Conservation (phyloP, 2,329 filamentous ascomycete genomes). For the Microdochium trichocladiopsis region DNA sequence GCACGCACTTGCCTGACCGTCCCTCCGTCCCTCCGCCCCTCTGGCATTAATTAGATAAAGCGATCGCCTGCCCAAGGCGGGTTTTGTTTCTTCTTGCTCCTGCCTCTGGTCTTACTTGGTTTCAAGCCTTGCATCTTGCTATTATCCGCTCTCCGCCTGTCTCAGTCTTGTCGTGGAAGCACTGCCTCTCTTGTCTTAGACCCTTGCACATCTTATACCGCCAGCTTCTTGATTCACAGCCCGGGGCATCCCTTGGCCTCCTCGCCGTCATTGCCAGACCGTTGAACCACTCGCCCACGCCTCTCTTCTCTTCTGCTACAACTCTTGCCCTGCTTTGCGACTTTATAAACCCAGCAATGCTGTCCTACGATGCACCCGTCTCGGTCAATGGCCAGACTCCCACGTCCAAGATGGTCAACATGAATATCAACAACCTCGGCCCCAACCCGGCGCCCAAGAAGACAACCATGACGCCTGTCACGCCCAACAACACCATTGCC, state of each 20-base stretch:
- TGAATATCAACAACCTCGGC: slow-evolving; percentile 18
- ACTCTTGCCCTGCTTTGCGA: not conserved
- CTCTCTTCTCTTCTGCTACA: not conserved
- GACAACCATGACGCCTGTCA: slow-evolving; percentile 19
- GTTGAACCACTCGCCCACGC: not conserved
- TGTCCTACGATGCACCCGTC: slow-evolving; percentile 42
- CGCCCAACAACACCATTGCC: slow-evolving; percentile 18
- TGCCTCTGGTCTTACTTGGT: no score
- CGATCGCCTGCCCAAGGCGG: no score
- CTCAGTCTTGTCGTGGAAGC: no score
- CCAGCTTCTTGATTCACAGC: not conserved
- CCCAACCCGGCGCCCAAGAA: slow-evolving; percentile 18
- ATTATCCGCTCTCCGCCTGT: no score
- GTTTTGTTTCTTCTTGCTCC: no score
- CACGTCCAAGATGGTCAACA: slow-evolving; percentile 17
- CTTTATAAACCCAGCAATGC: slow-evolving; percentile 26
- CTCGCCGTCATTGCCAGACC: not conserved
- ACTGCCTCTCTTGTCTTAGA: not conserved
- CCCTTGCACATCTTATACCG: not conserved
- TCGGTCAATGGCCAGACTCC: slow-evolving; percentile 31
- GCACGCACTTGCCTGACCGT: no score
- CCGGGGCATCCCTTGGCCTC: not conserved
- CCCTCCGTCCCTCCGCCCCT: not conserved
- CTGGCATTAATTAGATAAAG: no score
- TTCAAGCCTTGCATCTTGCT: no score